These are phyloP conservation scores for Malassezia restricta DNA, from an alignment of 1,284 basidiomycete genomes.

Conservation along the genomic window DNA sequence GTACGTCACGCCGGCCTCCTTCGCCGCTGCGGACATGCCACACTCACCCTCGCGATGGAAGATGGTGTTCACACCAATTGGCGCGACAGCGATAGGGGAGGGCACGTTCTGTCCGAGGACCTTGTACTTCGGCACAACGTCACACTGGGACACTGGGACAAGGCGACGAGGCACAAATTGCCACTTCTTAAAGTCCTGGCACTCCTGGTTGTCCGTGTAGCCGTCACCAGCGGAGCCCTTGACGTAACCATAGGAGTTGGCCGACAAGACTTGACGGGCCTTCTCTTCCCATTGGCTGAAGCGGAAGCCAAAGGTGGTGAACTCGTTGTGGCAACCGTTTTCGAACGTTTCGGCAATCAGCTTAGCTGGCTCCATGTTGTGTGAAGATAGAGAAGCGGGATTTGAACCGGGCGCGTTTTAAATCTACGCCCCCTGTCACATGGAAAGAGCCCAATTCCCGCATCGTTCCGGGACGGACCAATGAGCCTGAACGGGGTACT, in stretches of 20 bases:
- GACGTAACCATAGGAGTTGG: conserved; percentile 1
- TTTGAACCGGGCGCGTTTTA: neutral
- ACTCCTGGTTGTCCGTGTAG: neutral
- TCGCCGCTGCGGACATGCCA: too few species aligned
- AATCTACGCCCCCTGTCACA: neutral
- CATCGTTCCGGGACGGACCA: neutral
- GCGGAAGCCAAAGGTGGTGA: neutral
- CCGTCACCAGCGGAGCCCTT: neutral
- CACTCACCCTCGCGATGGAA: conserved; percentile 16
- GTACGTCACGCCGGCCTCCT: too few species aligned
- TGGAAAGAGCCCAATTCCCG: neutral
- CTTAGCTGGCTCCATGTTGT: neutral
- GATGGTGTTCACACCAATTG: neutral
- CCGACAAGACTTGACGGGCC: neutral
- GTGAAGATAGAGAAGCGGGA: neutral
- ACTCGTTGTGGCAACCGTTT: neutral
- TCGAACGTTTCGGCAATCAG: neutral
- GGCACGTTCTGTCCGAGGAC: conserved; percentile 5
- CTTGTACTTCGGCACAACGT: conserved; percentile 1
- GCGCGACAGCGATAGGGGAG: conserved; percentile 4
- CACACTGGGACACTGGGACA: neutral
- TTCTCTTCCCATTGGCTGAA: neutral
- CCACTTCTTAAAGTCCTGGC: conserved; percentile 1
- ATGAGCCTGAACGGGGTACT: neutral
- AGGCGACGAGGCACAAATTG: neutral